These are phyloP conservation scores for Alternaria arborescens DNA, from an alignment of 2,329 filamentous ascomycete species.

Conservation along the genomic window DNA sequence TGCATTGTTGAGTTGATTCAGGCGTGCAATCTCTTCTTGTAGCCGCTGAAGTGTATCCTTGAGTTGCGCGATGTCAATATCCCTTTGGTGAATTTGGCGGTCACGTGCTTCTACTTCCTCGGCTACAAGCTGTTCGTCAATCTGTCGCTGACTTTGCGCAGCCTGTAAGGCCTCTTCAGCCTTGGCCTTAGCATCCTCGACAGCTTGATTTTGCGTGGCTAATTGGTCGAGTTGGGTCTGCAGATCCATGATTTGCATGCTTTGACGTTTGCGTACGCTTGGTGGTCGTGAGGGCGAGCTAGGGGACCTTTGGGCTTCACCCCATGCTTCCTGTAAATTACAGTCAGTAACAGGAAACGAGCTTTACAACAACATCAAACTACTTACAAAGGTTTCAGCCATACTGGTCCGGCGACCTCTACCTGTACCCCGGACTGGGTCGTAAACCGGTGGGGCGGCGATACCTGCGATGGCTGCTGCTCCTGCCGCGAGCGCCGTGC, in stretches of 20 bases:
- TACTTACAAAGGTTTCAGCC: conserved; percentile 92
- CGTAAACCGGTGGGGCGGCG: conserved; percentile 66
- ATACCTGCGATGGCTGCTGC: conserved; percentile 53
- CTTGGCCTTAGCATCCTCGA: conserved; percentile 75
- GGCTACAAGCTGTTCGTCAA: conserved; percentile 58
- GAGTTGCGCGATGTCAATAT: conserved; percentile 85
- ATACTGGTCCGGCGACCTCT: conserved; percentile 82
- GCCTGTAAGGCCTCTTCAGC: conserved; percentile 72
- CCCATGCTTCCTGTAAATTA: conserved; percentile 81
- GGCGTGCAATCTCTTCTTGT: conserved; percentile 79
- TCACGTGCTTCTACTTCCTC: conserved; percentile 71
- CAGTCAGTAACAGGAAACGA: conserved; percentile 33
- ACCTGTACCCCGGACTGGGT: conserved; percentile 85
- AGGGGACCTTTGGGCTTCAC: conserved; percentile 88
- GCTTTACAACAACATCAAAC: conserved; percentile 12
- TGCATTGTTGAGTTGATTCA: conserved; percentile 83
- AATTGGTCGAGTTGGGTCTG: conserved; percentile 86
- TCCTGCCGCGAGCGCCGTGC: conserved; percentile 46
- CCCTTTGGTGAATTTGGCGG: conserved; percentile 78
- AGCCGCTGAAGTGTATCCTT: conserved; percentile 80
- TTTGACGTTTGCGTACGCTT: conserved; percentile 95
- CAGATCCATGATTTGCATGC: conserved; percentile 92
- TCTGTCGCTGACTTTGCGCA: conserved; percentile 62
- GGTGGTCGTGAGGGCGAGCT: conserved; percentile 92
- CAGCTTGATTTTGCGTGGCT: conserved; percentile 80